phyloP scores from a whole-genome alignment of 306 rosid species.

The Trifolium pratense region DNA sequence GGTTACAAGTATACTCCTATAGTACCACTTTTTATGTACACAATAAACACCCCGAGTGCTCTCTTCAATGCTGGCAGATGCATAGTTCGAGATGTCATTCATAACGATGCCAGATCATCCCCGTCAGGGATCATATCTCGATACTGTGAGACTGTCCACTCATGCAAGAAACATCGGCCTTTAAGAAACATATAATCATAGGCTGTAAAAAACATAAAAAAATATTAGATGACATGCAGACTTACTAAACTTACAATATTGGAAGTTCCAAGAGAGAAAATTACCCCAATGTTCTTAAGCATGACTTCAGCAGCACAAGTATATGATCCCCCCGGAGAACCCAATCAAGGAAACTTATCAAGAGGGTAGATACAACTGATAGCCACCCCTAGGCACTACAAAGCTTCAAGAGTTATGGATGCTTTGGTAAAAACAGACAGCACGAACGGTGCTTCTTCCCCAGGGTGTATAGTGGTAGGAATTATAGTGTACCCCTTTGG shows the following conservation, averaged over 20 bases:
- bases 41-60: slow-evolving; percentile 52
- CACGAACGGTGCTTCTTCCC: slow-evolving; percentile 99
- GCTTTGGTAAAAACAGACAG: slow-evolving; percentile 99
- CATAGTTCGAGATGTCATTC: slow-evolving; percentile 36
- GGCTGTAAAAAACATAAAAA: slow-evolving; percentile 39
- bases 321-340: slow-evolving; percentile 50
- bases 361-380: slow-evolving; percentile 40
- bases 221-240: slow-evolving; percentile 12
- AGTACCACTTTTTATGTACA: slow-evolving; percentile 66
- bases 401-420: slow-evolving; percentile 82
- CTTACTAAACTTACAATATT: not conserved
- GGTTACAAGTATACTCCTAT: slow-evolving; percentile 58
- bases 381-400: slow-evolving; percentile 55
- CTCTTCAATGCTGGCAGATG: slow-evolving; percentile 50
- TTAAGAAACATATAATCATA: slow-evolving; percentile 32
- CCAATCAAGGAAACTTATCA: slow-evolving; percentile 60
- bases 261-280: not conserved
- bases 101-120: slow-evolving; percentile 29
- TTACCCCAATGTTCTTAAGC: slow-evolving; percentile 49
- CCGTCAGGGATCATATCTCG: slow-evolving; percentile 33
- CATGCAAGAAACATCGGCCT: slow-evolving; percentile 36
- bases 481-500: slow-evolving; percentile 98
- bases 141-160: slow-evolving; percentile 38
- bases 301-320: slow-evolving; percentile 44
- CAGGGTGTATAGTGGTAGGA: slow-evolving; percentile 98